Conservation (phyloP, 331 rosid genomes). For the Rosa hybrid region DNA sequence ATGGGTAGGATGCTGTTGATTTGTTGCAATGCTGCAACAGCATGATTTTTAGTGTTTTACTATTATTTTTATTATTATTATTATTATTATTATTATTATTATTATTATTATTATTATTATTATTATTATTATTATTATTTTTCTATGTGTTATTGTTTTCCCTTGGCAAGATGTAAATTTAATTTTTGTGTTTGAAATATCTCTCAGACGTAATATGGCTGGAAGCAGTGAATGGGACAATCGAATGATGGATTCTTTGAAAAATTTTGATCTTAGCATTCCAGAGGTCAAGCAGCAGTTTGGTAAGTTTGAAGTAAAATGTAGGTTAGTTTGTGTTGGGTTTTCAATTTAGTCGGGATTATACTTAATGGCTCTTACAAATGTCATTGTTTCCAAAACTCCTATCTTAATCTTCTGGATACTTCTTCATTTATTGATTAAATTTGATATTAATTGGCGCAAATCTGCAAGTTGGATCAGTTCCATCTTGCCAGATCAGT, state of each 20-base stretch:
- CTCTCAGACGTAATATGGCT: constrained; percentile 75
- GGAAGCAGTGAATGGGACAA: constrained; percentile 85
- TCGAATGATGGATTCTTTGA: constrained; percentile 85
- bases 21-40: not conserved
- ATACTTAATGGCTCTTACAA: constrained; percentile 9
- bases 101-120: too few relatives aligned
- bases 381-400: not conserved
- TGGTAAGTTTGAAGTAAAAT: constrained; percentile 50
- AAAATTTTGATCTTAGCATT: constrained; percentile 89
- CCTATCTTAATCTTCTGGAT: not conserved
- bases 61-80: not conserved
- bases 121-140: too few relatives aligned
- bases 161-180: not conserved
- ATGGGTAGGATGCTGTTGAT: not conserved
- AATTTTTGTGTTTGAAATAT: constrained; percentile 11
- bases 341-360: constrained; percentile 9
- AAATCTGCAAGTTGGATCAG: not conserved
- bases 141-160: not conserved
- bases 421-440: not conserved
- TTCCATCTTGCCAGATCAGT: not conserved
- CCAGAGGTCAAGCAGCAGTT: constrained; percentile 98
- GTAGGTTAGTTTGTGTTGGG: constrained; percentile 11
- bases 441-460: constrained; percentile 12
- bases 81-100: not conserved
- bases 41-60: not conserved